Evolutionary conservation across 2,329 filamentous ascomycete genomes (phyloP), one percentile per base, ranked within the genome.

Genomic region (Chaetomium sp.): DNA sequence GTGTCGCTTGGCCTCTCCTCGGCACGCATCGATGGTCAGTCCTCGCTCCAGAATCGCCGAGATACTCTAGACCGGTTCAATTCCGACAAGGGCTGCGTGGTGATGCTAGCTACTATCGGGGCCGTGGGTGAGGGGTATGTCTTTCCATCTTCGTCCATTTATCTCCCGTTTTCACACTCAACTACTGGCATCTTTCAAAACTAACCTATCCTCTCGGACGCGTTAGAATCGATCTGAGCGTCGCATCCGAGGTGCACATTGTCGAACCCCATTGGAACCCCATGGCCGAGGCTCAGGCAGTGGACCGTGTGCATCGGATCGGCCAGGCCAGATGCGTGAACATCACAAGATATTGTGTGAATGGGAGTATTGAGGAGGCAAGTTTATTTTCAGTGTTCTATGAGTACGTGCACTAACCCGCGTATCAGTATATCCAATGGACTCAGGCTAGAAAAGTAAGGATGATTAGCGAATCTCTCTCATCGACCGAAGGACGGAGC

Each of bases 221-320:
- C 37, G 6, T 43, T 53, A 62, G 62, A 19, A 54, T 69, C 42
- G 63, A 70, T 38, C 61, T 70, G 11, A 69, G 61, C 1, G 62
- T 53, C 45, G 68, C 69, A 7, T 65, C 61, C 14, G 57, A 61
- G 27, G 65, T 68, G 1, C 68, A 70, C 49, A 53, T 70, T 2
- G 37, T 70, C 1, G 68, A 71, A 51, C 69, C 68, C 0, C 65
- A 69, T 10, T 71, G 68, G 68, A 71, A 68, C 43, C 68, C 69
- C 3, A 69, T 68, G 67, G 58, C 53, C 0, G 69, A 71, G 49
- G 59, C 64, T 1, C 69, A 71, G 57, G 69, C 69, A 3, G 54
- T 71, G 7, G 67, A 67, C 32, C 58, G 69, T 4, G 66, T 69
- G 0, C 65, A 70, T 53, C 59, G 69, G 10, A 65, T 70, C 9